Base-by-base conservation (phyloP, 2,329 filamentous ascomycete species). In the Fusarium multiceps region DNA sequence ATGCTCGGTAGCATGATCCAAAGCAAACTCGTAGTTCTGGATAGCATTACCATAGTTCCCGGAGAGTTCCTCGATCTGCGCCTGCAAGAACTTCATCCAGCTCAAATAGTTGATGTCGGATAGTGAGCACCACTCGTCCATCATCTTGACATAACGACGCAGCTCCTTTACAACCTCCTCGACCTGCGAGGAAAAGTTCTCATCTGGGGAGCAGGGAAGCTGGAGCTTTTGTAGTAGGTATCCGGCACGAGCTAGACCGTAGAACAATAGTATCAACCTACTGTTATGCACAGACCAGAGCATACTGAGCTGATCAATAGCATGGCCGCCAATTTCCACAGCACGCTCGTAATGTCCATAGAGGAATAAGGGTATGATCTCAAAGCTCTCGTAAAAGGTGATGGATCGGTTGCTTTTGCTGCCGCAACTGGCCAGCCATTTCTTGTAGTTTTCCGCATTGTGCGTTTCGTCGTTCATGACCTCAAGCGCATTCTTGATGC, bases 401-500 rank as follows among this genome's bases (percentile, higher is more conserved):
- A 90, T 78, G 2, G 92, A 89, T 30, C 91, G 84, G 54, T 89
- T 88, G 34, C 88, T 88, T 71, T 90, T 90, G 40, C 78, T 84
- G 42, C 81, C 86, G 72, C 79, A 86, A 40, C 76, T 81, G 74
- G 63, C 80, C 55, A 86, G 80, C 88, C 88, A 92, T 48, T 78
- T 85, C 85, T 85, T 89, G 78, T 91, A 91, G 3, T 79, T 77
- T 3, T 77, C 70, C 2, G 87, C 84, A 58, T 87, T 84, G 74
- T 94, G 92, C 46, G 88, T 83, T n/a, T 88, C 83, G 69, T 94
- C 92, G 42, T 84, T 87, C 82, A 94, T 86, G 13, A 94, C 83
- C 20, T 85, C 82, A 0, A 82, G 74, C 1, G 89, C 79, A 12
- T 85, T 81, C 13, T 81, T 78, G 4, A 80, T 79, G 13, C 79